Percentiles rank a stretch among this genome's conserved stretches.
Evolutionary conservation across 176 grass and related monocot genomes (phyloP).

Genomic region (Luzula sylvatica): DNA sequence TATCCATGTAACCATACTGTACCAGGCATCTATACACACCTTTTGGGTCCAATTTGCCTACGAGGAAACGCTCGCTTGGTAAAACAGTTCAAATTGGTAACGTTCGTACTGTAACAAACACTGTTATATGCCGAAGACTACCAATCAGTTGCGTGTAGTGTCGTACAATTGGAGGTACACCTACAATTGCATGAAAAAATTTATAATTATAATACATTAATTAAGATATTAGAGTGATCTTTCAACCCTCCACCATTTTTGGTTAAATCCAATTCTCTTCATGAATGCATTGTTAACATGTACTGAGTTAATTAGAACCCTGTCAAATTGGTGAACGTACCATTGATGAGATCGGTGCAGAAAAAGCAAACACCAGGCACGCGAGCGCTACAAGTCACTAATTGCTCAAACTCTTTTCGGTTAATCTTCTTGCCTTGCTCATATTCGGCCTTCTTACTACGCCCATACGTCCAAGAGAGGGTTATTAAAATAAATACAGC

Average conservation of each 20-base stretch:
- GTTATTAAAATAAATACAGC: constrained; percentile 58
- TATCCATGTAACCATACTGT: constrained; percentile 80
- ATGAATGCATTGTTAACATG: too few species aligned
- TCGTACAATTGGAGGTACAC: constrained; percentile 52
- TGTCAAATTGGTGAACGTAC: constrained; percentile 10
- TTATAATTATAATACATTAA: too few species aligned
- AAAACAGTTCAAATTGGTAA: constrained; percentile 51
- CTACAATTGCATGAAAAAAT: not conserved
- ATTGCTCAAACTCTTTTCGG: constrained; percentile 31
- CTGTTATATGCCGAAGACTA: constrained; percentile 44
- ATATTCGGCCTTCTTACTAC: constrained; percentile 61
- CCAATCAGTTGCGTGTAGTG: constrained; percentile 46
- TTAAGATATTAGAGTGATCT: too few species aligned
- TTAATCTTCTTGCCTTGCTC: constrained; percentile 38
- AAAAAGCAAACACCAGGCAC: constrained; percentile 60
- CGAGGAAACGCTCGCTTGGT: constrained; percentile 47
- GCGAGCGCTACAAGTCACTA: constrained; percentile 20
- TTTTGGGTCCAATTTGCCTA: constrained; percentile 46
- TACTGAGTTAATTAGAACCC: too few species aligned
- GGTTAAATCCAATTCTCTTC: too few species aligned
- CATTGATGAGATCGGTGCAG: constrained; percentile 72
- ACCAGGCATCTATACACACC: constrained; percentile 74
- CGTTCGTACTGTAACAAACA: constrained; percentile 60
- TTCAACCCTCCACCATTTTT: too few species aligned
- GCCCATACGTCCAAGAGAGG: constrained; percentile 70